A percentile compares a stretch with the other conserved stretches of the same genome.
phyloP scores from a whole-genome alignment of 129 eudicot species.

The Flaveria linearis region DNA sequence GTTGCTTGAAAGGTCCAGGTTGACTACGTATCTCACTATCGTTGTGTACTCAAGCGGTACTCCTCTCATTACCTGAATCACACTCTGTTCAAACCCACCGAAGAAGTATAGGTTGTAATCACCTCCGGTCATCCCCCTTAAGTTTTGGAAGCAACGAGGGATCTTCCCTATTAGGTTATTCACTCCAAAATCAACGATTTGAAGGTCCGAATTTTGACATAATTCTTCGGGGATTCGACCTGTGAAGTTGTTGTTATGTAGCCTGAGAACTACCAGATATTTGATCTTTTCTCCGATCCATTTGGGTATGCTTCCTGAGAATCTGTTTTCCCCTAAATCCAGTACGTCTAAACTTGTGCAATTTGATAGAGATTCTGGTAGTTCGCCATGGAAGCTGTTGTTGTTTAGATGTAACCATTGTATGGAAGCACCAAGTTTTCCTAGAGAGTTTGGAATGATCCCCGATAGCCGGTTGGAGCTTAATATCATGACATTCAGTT shows the following conservation, averaged over 20 bases:
- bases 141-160: constrained; percentile 25
- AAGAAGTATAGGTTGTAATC: constrained; percentile 15
- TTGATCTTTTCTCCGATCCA: constrained; percentile 34
- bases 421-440: constrained; percentile 26
- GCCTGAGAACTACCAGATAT: constrained; percentile 27
- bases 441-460: constrained; percentile 38
- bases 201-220: constrained; percentile 23
- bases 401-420: constrained; percentile 35
- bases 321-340: constrained; percentile 35
- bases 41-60: constrained; percentile 31
- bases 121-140: constrained; percentile 30
- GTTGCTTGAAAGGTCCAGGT: constrained; percentile 39
- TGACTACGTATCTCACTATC: constrained; percentile 25
- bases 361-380: constrained; percentile 28
- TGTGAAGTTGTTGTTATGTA: constrained; percentile 30
- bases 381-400: constrained; percentile 38
- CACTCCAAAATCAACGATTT: constrained; percentile 34
- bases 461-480: constrained; percentile 40
- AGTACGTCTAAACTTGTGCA: constrained; percentile 24
- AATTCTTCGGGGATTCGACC: constrained; percentile 27
- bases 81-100: constrained; percentile 30
- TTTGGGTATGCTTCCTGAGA: constrained; percentile 37
- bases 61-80: constrained; percentile 38
- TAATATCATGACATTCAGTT: constrained; percentile 23
- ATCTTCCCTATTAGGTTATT: constrained; percentile 24